Percentiles rank a stretch among this genome's conserved stretches.
These are phyloP conservation scores for Ananas comosus DNA, from an alignment of 176 grass and related monocot genomes.

Conservation along the genomic window DNA sequence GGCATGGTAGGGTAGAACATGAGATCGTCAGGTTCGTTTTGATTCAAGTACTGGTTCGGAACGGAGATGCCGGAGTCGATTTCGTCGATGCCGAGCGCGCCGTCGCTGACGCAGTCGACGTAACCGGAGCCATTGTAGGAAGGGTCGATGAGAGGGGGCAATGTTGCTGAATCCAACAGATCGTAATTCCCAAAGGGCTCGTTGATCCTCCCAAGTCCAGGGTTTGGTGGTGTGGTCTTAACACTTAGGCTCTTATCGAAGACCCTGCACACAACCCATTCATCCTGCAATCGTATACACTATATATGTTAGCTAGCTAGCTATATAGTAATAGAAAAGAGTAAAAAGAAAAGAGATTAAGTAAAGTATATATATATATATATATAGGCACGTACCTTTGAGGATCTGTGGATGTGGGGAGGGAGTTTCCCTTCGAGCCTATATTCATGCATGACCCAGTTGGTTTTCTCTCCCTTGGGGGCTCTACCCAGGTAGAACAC, in stretches of 20 bases:
- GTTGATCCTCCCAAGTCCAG: conserved; percentile 32
- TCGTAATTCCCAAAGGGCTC: conserved; percentile 26
- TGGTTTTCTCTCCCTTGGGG: conserved; percentile 66
- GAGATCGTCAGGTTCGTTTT: neutral
- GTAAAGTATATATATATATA: too few relatives aligned
- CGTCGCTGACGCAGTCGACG: neutral
- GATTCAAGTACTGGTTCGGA: neutral
- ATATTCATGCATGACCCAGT: conserved; percentile 96
- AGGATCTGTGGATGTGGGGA: conserved; percentile 37
- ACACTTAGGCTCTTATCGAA: conserved; percentile 59
- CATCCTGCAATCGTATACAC: conserved; percentile 37
- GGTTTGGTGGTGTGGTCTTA: conserved; percentile 19
- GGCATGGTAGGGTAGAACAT: neutral
- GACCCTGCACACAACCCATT: conserved; percentile 83
- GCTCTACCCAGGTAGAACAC: conserved; percentile 95
- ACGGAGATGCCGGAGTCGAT: neutral
- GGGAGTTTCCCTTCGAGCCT: conserved; percentile 65
- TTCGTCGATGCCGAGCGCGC: conserved; percentile 27
- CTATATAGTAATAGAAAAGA: too few relatives aligned
- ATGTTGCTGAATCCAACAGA: conserved; percentile 37
- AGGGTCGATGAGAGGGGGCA: conserved; percentile 59
- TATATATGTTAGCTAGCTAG: too few relatives aligned
- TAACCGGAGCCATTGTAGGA: neutral
- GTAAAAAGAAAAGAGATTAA: neutral
- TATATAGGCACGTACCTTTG: too few relatives aligned